These are phyloP conservation scores for Elsinoe necatrix DNA, from an alignment of 2,329 filamentous ascomycete genomes.

Conservation along the genomic window DNA sequence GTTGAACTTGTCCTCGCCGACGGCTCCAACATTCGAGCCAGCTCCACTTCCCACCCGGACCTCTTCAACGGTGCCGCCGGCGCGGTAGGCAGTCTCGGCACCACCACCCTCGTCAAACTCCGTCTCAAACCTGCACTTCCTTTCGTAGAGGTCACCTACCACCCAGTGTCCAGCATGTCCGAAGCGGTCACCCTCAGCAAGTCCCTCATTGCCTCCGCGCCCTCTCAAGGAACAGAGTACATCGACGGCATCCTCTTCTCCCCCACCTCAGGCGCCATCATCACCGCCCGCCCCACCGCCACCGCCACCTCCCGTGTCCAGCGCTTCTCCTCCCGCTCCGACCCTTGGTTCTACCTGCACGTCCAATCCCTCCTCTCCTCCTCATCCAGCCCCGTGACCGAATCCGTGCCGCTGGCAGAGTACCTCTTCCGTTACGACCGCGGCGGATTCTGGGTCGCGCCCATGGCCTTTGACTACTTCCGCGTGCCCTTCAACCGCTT, in stretches of 20 bases:
- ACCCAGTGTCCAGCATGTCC: slow-evolving; percentile 34
- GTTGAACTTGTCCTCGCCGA: slow-evolving; percentile 59
- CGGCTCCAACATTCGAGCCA: slow-evolving; percentile 46
- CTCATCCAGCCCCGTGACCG: slow-evolving; percentile 34
- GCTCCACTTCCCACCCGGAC: slow-evolving; percentile 47
- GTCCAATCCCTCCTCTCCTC: slow-evolving; percentile 32
- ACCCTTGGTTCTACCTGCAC: slow-evolving; percentile 47
- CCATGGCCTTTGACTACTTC: slow-evolving; percentile 57
- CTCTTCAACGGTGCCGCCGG: slow-evolving; percentile 58
- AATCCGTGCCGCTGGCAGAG: slow-evolving; percentile 54
- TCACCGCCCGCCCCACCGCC: slow-evolving; percentile 38
- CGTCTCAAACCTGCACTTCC: slow-evolving; percentile 38
- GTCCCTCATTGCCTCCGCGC: slow-evolving; percentile 23
- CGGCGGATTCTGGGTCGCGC: slow-evolving; percentile 60
- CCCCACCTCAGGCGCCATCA: slow-evolving; percentile 34
- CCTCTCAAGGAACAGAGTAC: slow-evolving; percentile 33
- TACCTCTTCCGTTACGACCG: slow-evolving; percentile 66
- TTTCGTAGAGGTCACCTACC: slow-evolving; percentile 44
- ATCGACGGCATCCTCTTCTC: slow-evolving; percentile 45
- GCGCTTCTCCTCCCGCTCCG: slow-evolving; percentile 36
- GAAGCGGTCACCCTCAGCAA: slow-evolving; percentile 27
- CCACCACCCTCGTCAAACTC: slow-evolving; percentile 51
- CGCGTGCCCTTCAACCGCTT: slow-evolving; percentile 54
- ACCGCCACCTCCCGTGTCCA: slow-evolving; percentile 15
- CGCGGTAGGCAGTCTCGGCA: slow-evolving; percentile 58